Conservation (phyloP, 192 early-diverging fungal species). For the Phlyctochytrium planicorne region DNA sequence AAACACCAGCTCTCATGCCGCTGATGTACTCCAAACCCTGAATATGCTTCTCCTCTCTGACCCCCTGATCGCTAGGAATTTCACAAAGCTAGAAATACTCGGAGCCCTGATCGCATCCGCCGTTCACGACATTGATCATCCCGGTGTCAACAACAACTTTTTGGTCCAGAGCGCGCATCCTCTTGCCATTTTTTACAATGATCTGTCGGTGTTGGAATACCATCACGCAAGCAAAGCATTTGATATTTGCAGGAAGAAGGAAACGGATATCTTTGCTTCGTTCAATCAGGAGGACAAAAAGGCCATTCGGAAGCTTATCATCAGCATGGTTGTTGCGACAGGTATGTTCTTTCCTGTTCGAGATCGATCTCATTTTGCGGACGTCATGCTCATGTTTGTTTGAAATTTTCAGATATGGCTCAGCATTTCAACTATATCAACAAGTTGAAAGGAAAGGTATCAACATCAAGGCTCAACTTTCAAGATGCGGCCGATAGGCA, state of each 20-base stretch:
- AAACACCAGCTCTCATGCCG: slow-evolving; percentile 57
- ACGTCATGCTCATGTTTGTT: background rate
- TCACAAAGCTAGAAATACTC: slow-evolving; percentile 53
- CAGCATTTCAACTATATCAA: slow-evolving; percentile 62
- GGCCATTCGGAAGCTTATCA: slow-evolving; percentile 48
- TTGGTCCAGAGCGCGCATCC: slow-evolving; percentile 52
- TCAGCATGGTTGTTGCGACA: slow-evolving; percentile 57
- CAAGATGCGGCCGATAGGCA: slow-evolving; percentile 43
- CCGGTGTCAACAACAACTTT: slow-evolving; percentile 59
- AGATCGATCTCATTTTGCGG: slow-evolving; percentile 3
- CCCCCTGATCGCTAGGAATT: slow-evolving; percentile 46
- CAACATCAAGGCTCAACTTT: slow-evolving; percentile 43
- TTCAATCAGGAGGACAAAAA: slow-evolving; percentile 46
- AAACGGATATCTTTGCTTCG: slow-evolving; percentile 48
- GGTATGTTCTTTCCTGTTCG: slow-evolving; percentile 30
- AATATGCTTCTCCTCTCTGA: slow-evolving; percentile 48
- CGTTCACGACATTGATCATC: slow-evolving; percentile 65
- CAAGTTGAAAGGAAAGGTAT: slow-evolving; percentile 59
- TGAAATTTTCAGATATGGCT: slow-evolving; percentile 42
- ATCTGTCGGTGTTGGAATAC: slow-evolving; percentile 57
- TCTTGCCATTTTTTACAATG: slow-evolving; percentile 56
- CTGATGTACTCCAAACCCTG: slow-evolving; percentile 61
- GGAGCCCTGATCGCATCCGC: slow-evolving; percentile 46
- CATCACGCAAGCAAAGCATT: slow-evolving; percentile 57
- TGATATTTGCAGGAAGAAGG: slow-evolving; percentile 42